Base-by-base conservation (phyloP, 805 yeast genomes). In the Pichia phayaonensis region DNA sequence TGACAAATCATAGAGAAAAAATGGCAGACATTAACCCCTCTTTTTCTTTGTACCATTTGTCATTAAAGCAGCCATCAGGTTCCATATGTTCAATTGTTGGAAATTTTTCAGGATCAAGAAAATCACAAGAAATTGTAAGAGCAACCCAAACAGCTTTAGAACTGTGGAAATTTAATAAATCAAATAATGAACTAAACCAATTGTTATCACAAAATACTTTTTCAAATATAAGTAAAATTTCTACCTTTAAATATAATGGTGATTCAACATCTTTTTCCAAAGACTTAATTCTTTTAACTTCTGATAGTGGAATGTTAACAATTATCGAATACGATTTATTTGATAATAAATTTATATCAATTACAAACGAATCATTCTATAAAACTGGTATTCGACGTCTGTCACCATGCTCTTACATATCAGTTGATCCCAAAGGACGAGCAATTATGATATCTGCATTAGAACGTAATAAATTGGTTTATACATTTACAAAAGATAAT, bases 281-380 rank as follows among this genome's bases (percentile, higher is more conserved):
- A 48, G 94, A 88, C 55, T 69, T 70, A 26, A 53, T 90, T n/a
- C 75, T 83, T 8, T 61, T 88, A 2, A 77, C 92, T 0, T 80
- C 94, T 0, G 97, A 90, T 60, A 77, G 95, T 1, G 97, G 97
- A 0, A 79, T 80, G 52, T 54, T 90, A 21, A 76, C 79, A 49
- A 74, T 76, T 51, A 65, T 72, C 34, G 59, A 65, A 2, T 62
- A 61, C 4, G 60, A 69, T n/a, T 56, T 61, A 22, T 63, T 59
- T 45, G 44, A 47, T 3, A 56, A 54, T 15, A 49, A 46, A 36
- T 80, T 81, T 50, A 67, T 61, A 27, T 57, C 70, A 21, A 67
- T 75, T 1, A 61, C 71, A 34, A 83, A 81, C 56, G 90, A 84
- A 56, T 84, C 95, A 0, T 80, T 77, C 56, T 76, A 81, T 43